phyloP scores from a whole-genome alignment of 2,329 filamentous ascomycete species.

The Phyllosticta citribraziliensis region DNA sequence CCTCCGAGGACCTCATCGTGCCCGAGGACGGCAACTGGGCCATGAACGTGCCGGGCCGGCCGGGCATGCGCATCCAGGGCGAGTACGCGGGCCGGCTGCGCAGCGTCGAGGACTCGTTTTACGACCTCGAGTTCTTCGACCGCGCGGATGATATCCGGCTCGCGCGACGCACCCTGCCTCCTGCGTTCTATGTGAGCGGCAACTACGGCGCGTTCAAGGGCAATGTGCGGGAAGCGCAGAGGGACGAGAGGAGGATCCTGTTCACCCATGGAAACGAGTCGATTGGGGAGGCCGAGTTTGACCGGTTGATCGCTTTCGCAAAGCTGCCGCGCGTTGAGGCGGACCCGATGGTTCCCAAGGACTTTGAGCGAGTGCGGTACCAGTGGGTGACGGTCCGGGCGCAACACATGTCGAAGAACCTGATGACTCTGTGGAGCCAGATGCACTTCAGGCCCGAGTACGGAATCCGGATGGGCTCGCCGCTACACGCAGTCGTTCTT shows the following conservation, averaged over 20 bases:
- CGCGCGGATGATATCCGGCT: neutral
- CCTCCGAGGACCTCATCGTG: neutral
- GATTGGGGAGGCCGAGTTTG: too few relatives aligned
- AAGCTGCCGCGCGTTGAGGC: too few relatives aligned
- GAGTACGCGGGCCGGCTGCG: neutral
- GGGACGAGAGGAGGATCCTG: neutral
- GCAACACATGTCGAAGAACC: neutral
- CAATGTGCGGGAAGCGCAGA: neutral
- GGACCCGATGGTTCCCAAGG: neutral
- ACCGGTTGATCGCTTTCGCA: too few relatives aligned
- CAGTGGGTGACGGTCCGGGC: neutral
- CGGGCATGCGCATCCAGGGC: neutral
- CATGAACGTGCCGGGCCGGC: neutral
- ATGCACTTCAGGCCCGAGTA: too few relatives aligned
- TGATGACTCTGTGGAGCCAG: neutral
- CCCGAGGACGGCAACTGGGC: neutral
- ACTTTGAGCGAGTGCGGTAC: neutral
- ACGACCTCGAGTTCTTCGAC: neutral
- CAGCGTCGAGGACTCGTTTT: neutral
- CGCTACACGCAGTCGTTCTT: too few relatives aligned
- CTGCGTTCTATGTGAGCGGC: neutral
- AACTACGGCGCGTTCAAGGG: neutral
- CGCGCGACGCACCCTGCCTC: neutral
- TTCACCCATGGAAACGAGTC: too few relatives aligned
- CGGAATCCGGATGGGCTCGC: too few relatives aligned